Conservation (phyloP, 805 yeast genomes). For the Debaryomyces hansenii region DNA sequence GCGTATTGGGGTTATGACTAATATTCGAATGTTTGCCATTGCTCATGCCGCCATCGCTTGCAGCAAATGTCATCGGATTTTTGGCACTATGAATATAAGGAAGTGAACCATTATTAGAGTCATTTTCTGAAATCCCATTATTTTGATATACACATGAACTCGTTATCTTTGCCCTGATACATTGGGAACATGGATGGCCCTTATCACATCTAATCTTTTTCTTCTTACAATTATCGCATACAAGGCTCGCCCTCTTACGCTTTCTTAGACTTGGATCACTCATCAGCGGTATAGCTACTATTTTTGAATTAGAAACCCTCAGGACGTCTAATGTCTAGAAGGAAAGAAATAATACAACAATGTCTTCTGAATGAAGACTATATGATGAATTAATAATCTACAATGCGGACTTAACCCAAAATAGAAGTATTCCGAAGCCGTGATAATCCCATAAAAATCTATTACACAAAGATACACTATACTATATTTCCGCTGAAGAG, state of each 20-base stretch:
- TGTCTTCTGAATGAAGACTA: too few species aligned
- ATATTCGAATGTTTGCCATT: background rate
- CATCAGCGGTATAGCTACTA: too few species aligned
- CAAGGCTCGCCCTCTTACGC: conserved; percentile 40
- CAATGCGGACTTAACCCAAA: too few species aligned
- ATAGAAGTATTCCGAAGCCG: too few species aligned
- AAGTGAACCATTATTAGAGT: background rate
- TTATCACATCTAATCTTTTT: conserved; percentile 38
- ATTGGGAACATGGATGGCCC: conserved; percentile 34
- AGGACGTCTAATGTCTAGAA: too few species aligned
- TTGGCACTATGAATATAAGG: conserved; percentile 21
- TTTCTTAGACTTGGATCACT: conserved; percentile 5
- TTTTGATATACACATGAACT: conserved; percentile 13
- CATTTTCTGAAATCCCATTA: background rate
- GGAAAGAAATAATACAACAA: too few species aligned
- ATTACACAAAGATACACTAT: too few species aligned
- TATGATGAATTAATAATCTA: too few species aligned
- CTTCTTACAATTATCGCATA: conserved; percentile 33
- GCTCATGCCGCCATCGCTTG: background rate
- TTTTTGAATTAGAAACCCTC: too few species aligned
- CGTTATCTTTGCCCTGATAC: conserved; percentile 25
- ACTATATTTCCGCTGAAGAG: too few species aligned
- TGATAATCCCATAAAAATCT: too few species aligned
- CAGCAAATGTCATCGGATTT: conserved; percentile 13
- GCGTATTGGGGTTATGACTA: background rate